Conservation (phyloP, 2,329 filamentous ascomycete genomes). For the Hypoxylon sp. region DNA sequence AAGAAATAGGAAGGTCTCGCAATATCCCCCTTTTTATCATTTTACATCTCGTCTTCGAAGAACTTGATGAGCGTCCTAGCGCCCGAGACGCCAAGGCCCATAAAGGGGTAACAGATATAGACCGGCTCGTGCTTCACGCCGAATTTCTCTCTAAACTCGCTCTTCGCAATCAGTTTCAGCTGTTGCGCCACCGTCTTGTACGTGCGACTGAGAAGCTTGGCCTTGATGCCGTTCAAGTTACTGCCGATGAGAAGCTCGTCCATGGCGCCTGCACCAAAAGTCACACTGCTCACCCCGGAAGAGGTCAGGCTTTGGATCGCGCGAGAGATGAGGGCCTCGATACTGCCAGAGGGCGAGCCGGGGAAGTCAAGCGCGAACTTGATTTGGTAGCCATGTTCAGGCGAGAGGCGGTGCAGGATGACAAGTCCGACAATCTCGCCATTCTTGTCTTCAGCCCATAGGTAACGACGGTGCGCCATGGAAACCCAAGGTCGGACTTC, state of each 20-base stretch:
- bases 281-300: conserved; percentile 74
- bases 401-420: conserved; percentile 84
- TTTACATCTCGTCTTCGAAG: conserved; percentile 74
- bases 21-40: not conserved
- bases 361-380: conserved; percentile 98
- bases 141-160: conserved; percentile 92
- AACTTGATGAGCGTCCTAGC: conserved; percentile 90
- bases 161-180: conserved; percentile 72
- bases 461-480: conserved; percentile 84
- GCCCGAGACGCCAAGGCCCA: conserved; percentile 84
- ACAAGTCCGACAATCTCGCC: conserved; percentile 81
- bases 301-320: conserved; percentile 66
- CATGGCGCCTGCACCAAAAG: conserved; percentile 87
- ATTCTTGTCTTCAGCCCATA: conserved; percentile 79
- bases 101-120: conserved; percentile 90
- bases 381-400: conserved; percentile 88
- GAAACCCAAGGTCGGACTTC: conserved; percentile 92
- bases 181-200: conserved; percentile 71
- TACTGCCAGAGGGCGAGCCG: conserved; percentile 84
- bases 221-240: conserved; percentile 82
- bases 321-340: conserved; percentile 79
- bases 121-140: conserved; percentile 85
- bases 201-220: conserved; percentile 83
- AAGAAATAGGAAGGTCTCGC: not conserved
- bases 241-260: conserved; percentile 81